Percentiles rank a stretch among this genome's conserved stretches.
Conservation (phyloP, 2,329 filamentous ascomycete genomes). For the Ophiostoma tasmaniense region DNA sequence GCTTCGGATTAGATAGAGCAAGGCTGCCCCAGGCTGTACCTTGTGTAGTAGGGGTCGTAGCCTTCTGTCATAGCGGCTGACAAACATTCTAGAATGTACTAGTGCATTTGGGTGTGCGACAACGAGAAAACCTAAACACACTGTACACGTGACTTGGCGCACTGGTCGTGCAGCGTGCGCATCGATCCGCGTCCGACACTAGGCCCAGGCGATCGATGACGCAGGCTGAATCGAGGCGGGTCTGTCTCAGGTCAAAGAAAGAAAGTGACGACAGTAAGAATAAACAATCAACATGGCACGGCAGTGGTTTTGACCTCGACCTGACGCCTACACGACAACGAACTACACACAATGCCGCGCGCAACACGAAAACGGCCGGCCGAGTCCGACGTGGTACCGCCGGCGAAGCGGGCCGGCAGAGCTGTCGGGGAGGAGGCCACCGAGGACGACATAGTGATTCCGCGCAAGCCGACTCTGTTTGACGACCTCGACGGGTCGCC, state of each 20-base stretch:
- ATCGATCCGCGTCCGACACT: background rate
- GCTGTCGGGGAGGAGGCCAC: conserved; percentile 21
- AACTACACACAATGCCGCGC: background rate
- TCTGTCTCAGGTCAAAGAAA: background rate
- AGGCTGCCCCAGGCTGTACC: background rate
- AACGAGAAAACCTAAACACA: background rate
- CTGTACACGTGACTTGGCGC: conserved; percentile 20
- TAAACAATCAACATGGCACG: background rate
- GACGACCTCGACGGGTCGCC: conserved; percentile 50
- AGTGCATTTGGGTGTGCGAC: background rate
- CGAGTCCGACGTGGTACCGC: background rate
- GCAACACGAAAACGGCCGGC: background rate
- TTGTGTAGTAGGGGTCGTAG: background rate
- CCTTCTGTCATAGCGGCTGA: background rate
- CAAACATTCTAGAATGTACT: background rate
- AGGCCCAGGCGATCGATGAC: background rate
- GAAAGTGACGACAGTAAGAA: background rate
- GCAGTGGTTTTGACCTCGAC: background rate
- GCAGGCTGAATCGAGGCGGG: background rate
- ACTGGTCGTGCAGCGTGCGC: conserved; percentile 13
- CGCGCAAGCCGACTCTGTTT: conserved; percentile 50
- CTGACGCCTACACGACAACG: background rate
- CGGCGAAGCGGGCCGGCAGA: background rate
- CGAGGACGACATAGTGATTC: conserved; percentile 21
- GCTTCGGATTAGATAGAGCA: too few relatives aligned